Base-by-base conservation (phyloP, 192 early-diverging fungal genomes). In the Gigaspora rosea region DNA sequence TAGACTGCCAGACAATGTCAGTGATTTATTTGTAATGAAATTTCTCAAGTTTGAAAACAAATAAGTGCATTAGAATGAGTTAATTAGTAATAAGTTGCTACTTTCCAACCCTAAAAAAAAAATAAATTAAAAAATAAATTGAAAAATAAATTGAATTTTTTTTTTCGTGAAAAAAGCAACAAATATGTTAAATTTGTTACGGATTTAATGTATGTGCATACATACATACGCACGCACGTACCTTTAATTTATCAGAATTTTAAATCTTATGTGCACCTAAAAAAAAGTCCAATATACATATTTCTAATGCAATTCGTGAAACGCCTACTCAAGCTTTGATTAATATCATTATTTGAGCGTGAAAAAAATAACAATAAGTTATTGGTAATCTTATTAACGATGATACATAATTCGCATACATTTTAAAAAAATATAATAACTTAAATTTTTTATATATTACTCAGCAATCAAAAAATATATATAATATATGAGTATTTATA, bases 21-120 rank as follows among this genome's bases (percentile, higher is more conserved):
- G 16, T 73, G 57, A 46, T 70, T 63, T 16, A 69, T 73, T 49
- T 22, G 69, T 71, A 2, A 69, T 65, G 32, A 72, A 62, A 27
- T 57, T 15, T 51, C 78, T 79, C 10, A 75, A 69, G 41, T 68
- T 78, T 35, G 80, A 79, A 8, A 41, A 3, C 75, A 76, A 10
- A 89, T 76, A 32, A 89, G 56, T 11, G 82, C 83, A 6, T 87
- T 49, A 41, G 80, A 73, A 52, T 88, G 79, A 0, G 85, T 61
- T 7, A 89, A 54, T 65, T 87, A 84, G 54, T 86, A 88, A n/a
- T 83, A 61, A 10, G 87, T 57, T n/a, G 87, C 88, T 61, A 73
- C 84, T 46, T 75, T 46, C 85, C 83, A 88, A 66, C 78, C 86
- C 78, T 81, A 22, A 54, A n/a, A 20, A 49, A 58, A 7, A 18